phyloP scores from a whole-genome alignment of 2,329 filamentous ascomycete species.

The Alternaria triticimaculans region DNA sequence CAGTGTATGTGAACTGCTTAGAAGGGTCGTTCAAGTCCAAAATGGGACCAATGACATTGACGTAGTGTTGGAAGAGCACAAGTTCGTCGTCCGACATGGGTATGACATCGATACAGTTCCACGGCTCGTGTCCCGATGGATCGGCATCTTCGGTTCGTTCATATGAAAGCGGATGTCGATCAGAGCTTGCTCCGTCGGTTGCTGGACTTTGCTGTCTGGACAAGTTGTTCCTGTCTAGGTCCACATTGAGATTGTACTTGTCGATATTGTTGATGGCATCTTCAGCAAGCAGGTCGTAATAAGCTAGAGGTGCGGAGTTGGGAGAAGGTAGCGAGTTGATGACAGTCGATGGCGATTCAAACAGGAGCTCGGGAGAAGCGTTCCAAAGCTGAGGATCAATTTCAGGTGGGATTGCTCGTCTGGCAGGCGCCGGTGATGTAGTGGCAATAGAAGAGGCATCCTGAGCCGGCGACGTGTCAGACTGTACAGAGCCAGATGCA shows the following conservation, averaged over 20 bases:
- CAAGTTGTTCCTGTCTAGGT: conserved; percentile 34
- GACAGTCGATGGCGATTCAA: conserved; percentile 41
- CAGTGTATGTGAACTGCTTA: conserved; percentile 46
- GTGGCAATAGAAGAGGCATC: conserved; percentile 9
- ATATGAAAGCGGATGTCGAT: conserved; percentile 20
- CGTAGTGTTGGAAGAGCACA: conserved; percentile 50
- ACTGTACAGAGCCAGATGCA: conserved; percentile 17
- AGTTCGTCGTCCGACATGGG: conserved; percentile 47
- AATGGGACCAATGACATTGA: conserved; percentile 48
- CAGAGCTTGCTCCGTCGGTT: conserved; percentile 19
- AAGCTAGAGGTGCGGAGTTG: conserved; percentile 55
- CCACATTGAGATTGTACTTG: conserved; percentile 41
- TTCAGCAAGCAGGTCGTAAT: conserved; percentile 57
- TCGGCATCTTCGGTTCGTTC: conserved; percentile 4
- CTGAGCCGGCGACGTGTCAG: conserved; percentile 22
- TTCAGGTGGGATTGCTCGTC: conserved; percentile 26
- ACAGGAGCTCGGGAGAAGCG: conserved; percentile 40
- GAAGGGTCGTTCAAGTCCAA: conserved; percentile 55
- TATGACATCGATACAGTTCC: conserved; percentile 33
- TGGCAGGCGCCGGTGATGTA: conserved; percentile 25
- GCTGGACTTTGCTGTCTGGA: conserved; percentile 37
- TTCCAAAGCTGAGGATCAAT: conserved; percentile 26
- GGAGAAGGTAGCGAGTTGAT: conserved; percentile 47
- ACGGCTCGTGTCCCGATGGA: conserved; percentile 27
- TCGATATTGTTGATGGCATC: conserved; percentile 51